These are phyloP conservation scores for Dryas integrifolia DNA, from an alignment of 331 rosid genomes.

Conservation along the genomic window DNA sequence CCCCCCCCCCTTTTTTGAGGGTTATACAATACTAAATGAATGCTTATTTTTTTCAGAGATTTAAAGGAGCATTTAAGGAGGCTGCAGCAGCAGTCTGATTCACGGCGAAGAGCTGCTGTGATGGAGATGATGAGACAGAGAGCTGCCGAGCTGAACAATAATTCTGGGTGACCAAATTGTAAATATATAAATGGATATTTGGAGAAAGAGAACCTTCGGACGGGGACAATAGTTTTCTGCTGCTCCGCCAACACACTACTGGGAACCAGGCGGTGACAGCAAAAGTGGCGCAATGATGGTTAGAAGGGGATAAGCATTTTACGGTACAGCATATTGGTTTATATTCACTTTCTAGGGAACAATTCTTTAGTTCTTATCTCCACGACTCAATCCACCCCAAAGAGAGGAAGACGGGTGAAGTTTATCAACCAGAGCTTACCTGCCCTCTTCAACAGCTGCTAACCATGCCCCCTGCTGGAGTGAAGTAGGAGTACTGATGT, in stretches of 20 bases:
- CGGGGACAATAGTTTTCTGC: conserved; percentile 30
- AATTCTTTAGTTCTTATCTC: conserved; percentile 27
- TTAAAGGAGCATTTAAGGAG: conserved; percentile 83
- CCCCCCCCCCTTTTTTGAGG: neutral
- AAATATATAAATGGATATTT: conserved; percentile 33
- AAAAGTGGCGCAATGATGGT: conserved; percentile 28
- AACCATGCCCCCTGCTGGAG: conserved; percentile 34
- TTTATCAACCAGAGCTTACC: conserved; percentile 33
- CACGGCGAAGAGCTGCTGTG: conserved; percentile 91
- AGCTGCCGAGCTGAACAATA: conserved; percentile 88
- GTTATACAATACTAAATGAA: neutral
- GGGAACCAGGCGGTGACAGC: conserved; percentile 31
- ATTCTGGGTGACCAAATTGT: conserved; percentile 46
- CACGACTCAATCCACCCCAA: conserved; percentile 20
- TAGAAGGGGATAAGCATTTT: conserved; percentile 36
- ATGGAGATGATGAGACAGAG: conserved; percentile 99
- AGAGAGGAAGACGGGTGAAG: conserved; percentile 17
- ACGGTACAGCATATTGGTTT: conserved; percentile 38
- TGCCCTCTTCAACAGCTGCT: conserved; percentile 42
- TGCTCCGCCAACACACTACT: conserved; percentile 30
- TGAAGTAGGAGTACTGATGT: conserved; percentile 20
- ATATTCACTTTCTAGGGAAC: conserved; percentile 27
- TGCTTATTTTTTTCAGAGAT: conserved; percentile 52
- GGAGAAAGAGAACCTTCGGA: conserved; percentile 21
- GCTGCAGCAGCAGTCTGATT: conserved; percentile 93